Evolutionary conservation across 495 filamentous ascomycete genomes (phyloP).

Genomic region (Penicillium goetzii): DNA sequence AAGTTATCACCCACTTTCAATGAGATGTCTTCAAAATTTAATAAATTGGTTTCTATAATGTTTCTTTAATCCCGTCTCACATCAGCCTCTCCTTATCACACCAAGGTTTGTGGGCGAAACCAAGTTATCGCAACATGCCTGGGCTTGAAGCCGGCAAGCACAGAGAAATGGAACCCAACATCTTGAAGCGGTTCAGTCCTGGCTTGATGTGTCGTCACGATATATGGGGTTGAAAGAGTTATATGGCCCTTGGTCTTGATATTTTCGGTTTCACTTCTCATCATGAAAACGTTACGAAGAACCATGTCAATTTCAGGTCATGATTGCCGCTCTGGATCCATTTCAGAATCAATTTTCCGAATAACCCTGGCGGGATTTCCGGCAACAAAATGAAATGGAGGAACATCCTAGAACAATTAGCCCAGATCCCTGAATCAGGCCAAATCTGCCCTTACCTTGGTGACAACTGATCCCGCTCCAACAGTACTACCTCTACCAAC

Average conservation of each 20-base stretch:
- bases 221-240: background rate
- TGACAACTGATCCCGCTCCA: conserved; percentile 82
- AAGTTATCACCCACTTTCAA: too few relatives aligned
- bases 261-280: background rate
- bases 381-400: conserved; percentile 57
- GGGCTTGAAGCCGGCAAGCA: background rate
- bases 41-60: too few relatives aligned
- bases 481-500: conserved; percentile 60
- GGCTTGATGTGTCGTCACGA: background rate
- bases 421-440: background rate
- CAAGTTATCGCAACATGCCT: background rate
- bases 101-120: background rate
- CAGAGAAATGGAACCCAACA: background rate
- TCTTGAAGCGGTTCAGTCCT: background rate
- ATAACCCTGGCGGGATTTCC: conserved; percentile 67
- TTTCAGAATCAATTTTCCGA: conserved; percentile 31
- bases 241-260: background rate
- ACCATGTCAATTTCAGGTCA: background rate
- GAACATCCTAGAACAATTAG: conserved; percentile 51
- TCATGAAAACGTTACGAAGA: background rate
- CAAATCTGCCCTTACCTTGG: conserved; percentile 60
- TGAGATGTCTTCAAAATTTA: too few relatives aligned
- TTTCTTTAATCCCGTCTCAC: background rate
- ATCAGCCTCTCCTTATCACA: background rate
- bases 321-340: conserved; percentile 13